Conservation (phyloP, 2,329 filamentous ascomycete species). For the Sporothrix brunneoviolacea region DNA sequence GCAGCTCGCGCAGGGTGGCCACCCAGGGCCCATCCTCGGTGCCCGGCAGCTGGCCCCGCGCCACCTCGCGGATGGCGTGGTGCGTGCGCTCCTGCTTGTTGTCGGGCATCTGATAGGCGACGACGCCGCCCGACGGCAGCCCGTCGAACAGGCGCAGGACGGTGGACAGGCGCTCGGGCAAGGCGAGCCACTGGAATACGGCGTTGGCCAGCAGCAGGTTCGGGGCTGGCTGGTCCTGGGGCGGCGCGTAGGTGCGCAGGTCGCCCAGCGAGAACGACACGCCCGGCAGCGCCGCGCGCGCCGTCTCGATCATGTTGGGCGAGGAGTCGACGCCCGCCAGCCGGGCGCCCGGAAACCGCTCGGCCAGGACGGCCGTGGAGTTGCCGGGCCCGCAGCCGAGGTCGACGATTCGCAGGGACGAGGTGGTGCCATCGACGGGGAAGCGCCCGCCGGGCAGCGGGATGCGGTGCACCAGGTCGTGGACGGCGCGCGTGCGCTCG, state of each 20-base stretch:
- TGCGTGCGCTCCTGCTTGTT: conserved; percentile 46
- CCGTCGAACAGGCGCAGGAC: conserved; percentile 36
- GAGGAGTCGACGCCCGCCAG: conserved; percentile 49
- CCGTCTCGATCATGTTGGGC: conserved; percentile 48
- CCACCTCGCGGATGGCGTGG: conserved; percentile 39
- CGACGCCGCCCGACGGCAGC: conserved; percentile 37
- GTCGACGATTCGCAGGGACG: conserved; percentile 40
- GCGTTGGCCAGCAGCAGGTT: conserved; percentile 52
- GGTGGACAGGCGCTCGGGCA: conserved; percentile 34
- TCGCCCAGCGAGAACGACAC: conserved; percentile 42
- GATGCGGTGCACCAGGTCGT: conserved; percentile 46
- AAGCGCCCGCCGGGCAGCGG: conserved; percentile 25
- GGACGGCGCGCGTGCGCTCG: conserved; percentile 46
- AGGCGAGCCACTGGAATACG: conserved; percentile 51
- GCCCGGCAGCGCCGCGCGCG: conserved; percentile 32
- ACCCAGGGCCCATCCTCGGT: conserved; percentile 18
- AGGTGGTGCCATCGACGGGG: not conserved
- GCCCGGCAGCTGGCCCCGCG: conserved; percentile 25
- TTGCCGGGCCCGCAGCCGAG: conserved; percentile 56
- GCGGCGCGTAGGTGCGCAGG: conserved; percentile 31
- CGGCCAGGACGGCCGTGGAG: conserved; percentile 43
- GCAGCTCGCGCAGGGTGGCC: conserved; percentile 12
- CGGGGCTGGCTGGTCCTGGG: conserved; percentile 15
- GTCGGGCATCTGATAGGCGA: conserved; percentile 47
- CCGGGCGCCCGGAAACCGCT: conserved; percentile 39